Evolutionary conservation across 2,329 filamentous ascomycete genomes (phyloP).

Genomic region (Epichloe amarillans): DNA sequence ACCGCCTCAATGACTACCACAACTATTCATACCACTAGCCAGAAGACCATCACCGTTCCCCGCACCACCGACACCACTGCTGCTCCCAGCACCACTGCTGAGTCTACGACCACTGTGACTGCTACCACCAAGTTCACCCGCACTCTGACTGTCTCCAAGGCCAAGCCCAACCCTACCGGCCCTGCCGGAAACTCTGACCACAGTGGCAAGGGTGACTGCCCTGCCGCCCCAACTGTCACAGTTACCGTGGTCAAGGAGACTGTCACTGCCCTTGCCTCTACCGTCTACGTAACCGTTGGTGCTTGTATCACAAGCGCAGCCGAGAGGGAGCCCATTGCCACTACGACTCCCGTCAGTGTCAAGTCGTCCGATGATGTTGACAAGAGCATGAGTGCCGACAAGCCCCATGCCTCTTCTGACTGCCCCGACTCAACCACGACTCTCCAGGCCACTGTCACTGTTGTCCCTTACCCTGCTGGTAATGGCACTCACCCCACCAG

Average conservation of each 20-base stretch:
- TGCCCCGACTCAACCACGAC: constrained; percentile 11
- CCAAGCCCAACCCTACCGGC: constrained; percentile 11
- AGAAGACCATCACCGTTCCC: constrained; percentile 23
- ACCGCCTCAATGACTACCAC: constrained; percentile 24
- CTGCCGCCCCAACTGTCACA: constrained; percentile 12
- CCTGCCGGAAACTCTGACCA: constrained; percentile 10
- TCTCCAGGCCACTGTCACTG: constrained; percentile 20
- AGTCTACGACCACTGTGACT: constrained; percentile 25
- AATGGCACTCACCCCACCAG: constrained; percentile 21
- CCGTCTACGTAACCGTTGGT: constrained; percentile 23
- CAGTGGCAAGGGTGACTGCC: constrained; percentile 7
- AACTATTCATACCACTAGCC: constrained; percentile 29
- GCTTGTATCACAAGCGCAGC: constrained; percentile 11
- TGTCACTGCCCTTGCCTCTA: constrained; percentile 19
- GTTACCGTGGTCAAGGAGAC: constrained; percentile 13
- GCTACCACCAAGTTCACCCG: constrained; percentile 22
- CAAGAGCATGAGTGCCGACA: constrained; percentile 1
- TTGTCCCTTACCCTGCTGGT: constrained; percentile 28
- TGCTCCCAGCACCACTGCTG: constrained; percentile 8
- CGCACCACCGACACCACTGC: constrained; percentile 10
- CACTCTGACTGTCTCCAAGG: constrained; percentile 18
- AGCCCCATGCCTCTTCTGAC: neutral
- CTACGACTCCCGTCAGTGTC: constrained; percentile 12
- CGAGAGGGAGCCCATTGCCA: neutral
- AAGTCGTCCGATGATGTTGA: constrained; percentile 5